Conservation (phyloP, 495 filamentous ascomycete genomes). For the Neurospora sp. region DNA sequence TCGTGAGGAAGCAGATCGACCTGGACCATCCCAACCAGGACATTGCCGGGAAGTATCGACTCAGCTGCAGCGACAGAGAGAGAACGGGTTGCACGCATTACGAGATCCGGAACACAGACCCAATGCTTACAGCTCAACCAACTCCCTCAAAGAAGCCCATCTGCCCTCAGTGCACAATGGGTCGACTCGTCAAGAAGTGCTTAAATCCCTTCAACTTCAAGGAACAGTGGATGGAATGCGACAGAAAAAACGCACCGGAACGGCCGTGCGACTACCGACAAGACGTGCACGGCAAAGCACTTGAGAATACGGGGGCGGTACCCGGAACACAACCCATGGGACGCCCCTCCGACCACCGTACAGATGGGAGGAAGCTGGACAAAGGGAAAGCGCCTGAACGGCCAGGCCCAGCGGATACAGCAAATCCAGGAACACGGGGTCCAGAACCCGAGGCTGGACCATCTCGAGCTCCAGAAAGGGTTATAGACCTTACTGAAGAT, state of each 20-base stretch:
- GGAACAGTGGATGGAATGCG: conserved; percentile 1
- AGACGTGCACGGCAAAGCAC: background rate
- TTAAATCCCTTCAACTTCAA: conserved; percentile 2
- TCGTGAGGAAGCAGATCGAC: conserved; percentile 3
- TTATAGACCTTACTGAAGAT: background rate
- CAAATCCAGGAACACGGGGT: background rate
- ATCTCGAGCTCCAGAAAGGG: background rate
- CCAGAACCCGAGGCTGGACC: background rate
- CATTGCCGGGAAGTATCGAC: conserved; percentile 2
- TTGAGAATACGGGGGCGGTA: background rate
- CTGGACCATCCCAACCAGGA: background rate
- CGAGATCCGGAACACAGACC: conserved; percentile 1
- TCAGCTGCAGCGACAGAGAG: conserved; percentile 8
- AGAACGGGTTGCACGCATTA: conserved; percentile 2
- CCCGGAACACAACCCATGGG: background rate
- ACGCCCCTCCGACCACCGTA: background rate
- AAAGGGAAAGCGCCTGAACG: background rate
- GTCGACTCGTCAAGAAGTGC: background rate
- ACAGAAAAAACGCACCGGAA: conserved; percentile 1
- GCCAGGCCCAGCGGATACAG: background rate
- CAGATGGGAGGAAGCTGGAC: background rate
- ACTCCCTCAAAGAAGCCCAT: background rate
- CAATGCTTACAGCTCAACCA: background rate
- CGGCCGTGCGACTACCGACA: conserved; percentile 4
- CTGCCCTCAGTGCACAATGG: conserved; percentile 1